phyloP scores from a whole-genome alignment of 2,329 filamentous ascomycete species.

The Clonostachys solani region DNA sequence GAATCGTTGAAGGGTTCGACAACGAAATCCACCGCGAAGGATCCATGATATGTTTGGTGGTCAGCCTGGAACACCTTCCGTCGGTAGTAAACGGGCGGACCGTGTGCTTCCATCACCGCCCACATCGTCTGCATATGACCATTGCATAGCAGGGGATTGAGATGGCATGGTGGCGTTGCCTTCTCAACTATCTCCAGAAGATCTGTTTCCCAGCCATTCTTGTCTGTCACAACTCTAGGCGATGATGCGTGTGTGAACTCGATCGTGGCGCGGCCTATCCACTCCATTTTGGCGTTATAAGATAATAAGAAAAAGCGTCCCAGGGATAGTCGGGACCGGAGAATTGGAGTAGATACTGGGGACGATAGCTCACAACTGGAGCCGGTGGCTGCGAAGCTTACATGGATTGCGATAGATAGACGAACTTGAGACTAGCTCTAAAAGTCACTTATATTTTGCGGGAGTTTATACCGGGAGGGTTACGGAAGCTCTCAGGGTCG shows the following conservation, averaged over 20 bases:
- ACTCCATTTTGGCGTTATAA: slow-evolving; percentile 45
- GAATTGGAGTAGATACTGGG: too few species aligned
- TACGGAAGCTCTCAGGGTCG: too few species aligned
- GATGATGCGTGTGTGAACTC: slow-evolving; percentile 59
- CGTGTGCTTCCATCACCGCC: slow-evolving; percentile 70
- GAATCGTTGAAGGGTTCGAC: slow-evolving; percentile 47
- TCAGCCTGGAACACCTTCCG: slow-evolving; percentile 34
- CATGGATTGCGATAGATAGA: too few species aligned
- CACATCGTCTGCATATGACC: slow-evolving; percentile 89
- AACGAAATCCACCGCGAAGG: slow-evolving; percentile 88
- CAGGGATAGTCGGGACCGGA: too few species aligned
- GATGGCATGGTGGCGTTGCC: slow-evolving; percentile 74
- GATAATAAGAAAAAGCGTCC: too few species aligned
- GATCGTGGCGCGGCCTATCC: slow-evolving; percentile 63
- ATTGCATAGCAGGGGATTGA: slow-evolving; percentile 94
- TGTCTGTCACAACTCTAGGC: slow-evolving; percentile 53
- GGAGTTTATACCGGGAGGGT: too few species aligned
- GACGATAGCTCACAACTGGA: too few species aligned
- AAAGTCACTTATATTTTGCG: too few species aligned
- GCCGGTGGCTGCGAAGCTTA: too few species aligned
- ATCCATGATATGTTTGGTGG: slow-evolving; percentile 60
- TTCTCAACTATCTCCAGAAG: slow-evolving; percentile 67
- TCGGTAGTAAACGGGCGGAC: slow-evolving; percentile 78
- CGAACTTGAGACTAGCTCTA: too few species aligned
- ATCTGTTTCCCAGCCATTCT: slow-evolving; percentile 57